Conservation (phyloP, 2,329 filamentous ascomycete species). For the Sclerotinia sclerotiorum region DNA sequence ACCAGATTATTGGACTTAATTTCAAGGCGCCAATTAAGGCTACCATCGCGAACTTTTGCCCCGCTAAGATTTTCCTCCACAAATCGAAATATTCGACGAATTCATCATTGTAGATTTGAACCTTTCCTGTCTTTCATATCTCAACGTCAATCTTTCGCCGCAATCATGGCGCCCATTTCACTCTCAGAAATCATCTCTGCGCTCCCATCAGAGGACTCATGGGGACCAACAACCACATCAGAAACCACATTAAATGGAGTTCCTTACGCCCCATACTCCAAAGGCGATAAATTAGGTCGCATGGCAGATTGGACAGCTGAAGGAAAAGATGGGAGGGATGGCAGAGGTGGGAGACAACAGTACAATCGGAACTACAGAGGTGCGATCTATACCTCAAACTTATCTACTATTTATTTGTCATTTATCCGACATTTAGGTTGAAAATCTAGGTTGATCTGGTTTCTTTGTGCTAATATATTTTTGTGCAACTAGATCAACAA, state of each 20-base stretch:
- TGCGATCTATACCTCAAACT: slow-evolving; percentile 44
- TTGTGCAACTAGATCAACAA: slow-evolving; percentile 73
- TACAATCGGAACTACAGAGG: slow-evolving; percentile 94
- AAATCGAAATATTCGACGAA: slow-evolving; percentile 34
- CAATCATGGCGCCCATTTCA: slow-evolving; percentile 53
- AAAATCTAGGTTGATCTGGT: slow-evolving; percentile 7
- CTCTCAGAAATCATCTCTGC: slow-evolving; percentile 67
- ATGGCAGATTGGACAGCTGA: slow-evolving; percentile 99
- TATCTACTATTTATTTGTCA: slow-evolving; percentile 27
- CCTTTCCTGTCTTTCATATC: slow-evolving; percentile 13
- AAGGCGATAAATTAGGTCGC: slow-evolving; percentile 96
- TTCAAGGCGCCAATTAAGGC: background rate
- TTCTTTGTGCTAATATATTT: slow-evolving; percentile 25
- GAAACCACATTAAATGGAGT: slow-evolving; percentile 93
- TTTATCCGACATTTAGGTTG: slow-evolving; percentile 24
- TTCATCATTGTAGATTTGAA: slow-evolving; percentile 19
- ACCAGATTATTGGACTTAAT: background rate
- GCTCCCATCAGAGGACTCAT: slow-evolving; percentile 74
- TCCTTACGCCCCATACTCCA: slow-evolving; percentile 96
- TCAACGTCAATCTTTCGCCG: slow-evolving; percentile 27
- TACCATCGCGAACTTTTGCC: slow-evolving; percentile 23
- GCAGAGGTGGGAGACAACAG: slow-evolving; percentile 74
- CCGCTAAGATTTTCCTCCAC: slow-evolving; percentile 31
- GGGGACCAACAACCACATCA: slow-evolving; percentile 80
- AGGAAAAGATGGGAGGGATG: slow-evolving; percentile 75